Evolutionary conservation across 768 basidiomycete species (phyloP).

Genomic region (Psilocybe azurescens): DNA sequence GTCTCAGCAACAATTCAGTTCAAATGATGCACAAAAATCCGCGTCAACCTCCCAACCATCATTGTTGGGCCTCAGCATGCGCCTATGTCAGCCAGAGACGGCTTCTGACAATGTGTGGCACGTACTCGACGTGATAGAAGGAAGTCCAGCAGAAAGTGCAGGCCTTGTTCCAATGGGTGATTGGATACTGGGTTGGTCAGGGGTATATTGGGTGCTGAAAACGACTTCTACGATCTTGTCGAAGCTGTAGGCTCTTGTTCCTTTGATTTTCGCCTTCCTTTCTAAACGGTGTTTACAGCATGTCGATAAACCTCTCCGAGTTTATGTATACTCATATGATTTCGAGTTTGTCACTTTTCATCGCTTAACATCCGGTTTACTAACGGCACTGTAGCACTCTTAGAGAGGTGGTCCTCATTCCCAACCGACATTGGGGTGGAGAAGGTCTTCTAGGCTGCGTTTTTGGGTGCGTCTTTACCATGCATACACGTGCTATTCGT

Average conservation of each 20-base stretch:
- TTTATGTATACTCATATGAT: slow-evolving; percentile 97
- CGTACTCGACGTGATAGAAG: slow-evolving; percentile 95
- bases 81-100: slow-evolving; percentile 88
- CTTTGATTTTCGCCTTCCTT: background rate
- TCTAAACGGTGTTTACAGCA: slow-evolving; percentile 55
- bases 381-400: slow-evolving; percentile 63
- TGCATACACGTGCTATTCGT: slow-evolving; percentile 30
- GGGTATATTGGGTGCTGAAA: slow-evolving; percentile 91
- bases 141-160: slow-evolving; percentile 94
- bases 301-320: slow-evolving; percentile 89
- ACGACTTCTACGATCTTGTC: slow-evolving; percentile 96
- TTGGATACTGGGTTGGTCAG: slow-evolving; percentile 78
- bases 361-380: slow-evolving; percentile 9
- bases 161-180: slow-evolving; percentile 92
- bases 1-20: slow-evolving; percentile 54
- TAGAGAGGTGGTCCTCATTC: slow-evolving; percentile 92
- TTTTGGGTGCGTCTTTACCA: slow-evolving; percentile 66
- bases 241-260: slow-evolving; percentile 72
- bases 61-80: slow-evolving; percentile 91
- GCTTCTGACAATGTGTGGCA: slow-evolving; percentile 98
- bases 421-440: slow-evolving; percentile 97
- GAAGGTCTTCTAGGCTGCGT: slow-evolving; percentile 95
- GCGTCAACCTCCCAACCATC: slow-evolving; percentile 71
- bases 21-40: slow-evolving; percentile 42
- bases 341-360: slow-evolving; percentile 72